Evolutionary conservation across 805 yeast species (phyloP), one percentile per base, ranked within the genome.

Genomic region (Sugiyamaella valdiviana): DNA sequence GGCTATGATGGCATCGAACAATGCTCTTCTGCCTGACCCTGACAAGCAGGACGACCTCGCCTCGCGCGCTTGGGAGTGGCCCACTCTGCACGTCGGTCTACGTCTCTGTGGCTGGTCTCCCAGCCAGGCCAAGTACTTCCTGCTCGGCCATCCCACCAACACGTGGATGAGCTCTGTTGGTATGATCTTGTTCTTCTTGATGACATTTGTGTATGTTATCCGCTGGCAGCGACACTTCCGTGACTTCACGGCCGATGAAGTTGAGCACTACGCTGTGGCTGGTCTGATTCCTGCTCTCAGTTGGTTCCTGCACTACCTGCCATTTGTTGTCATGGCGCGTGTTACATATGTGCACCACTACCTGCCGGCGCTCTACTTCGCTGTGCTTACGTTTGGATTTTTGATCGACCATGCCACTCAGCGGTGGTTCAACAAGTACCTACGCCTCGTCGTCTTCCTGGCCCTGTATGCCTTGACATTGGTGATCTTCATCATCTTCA

Each of bases 291-390:
- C 98, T 21, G 83, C 90, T 70, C 62, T 86, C 38, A 95, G 96
- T 9, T 91, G 97, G 97, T 74, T 80, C 39, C 73, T 88, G 60
- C 97, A 91, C 68, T 91, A 74, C 67, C 63, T 85, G 60, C 98
- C 99, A 29, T 91, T 91, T 68, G 78, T 84, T 26, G 68, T 88
- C 51, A 91, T 91, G 99, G 89, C 95, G 10, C 85, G 99, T 73
- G 97, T 93, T 49, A 89, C 95, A 1, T 91, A 93, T 65, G 93
- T 91, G 29, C 99, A 91, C 69, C 99, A 91, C 66, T 91, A 91
- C 67, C 78, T 89, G 57, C 99, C 99, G 12, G 96, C 98, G 1
- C 75, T 90, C 54, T 91, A 85, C 69, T 91, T 91, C 71, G 98
- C 98, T 44, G 83, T 89, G 72, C 71, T 90, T 55, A 82, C 87